A percentile compares a stretch with the other conserved stretches of the same genome.
These are phyloP conservation scores for Coniochaeta sp. DNA, from an alignment of 2,329 filamentous ascomycete genomes.

Conservation along the genomic window DNA sequence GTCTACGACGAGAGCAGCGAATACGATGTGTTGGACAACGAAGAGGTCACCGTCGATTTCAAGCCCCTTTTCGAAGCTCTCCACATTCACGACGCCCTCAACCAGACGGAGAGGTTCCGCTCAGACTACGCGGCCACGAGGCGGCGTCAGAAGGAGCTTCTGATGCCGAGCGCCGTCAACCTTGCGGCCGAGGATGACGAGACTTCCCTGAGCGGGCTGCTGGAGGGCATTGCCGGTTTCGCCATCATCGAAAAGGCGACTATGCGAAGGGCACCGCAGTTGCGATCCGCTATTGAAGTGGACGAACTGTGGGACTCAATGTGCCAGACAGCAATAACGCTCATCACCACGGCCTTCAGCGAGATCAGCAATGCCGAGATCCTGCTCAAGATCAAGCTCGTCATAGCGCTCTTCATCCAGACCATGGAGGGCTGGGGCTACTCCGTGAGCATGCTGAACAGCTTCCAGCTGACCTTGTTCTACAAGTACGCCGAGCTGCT, in stretches of 20 bases:
- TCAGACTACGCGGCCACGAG: constrained; percentile 88
- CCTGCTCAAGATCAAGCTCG: constrained; percentile 88
- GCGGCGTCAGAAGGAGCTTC: constrained; percentile 82
- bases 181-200: constrained; percentile 81
- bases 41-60: constrained; percentile 91
- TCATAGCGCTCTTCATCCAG: constrained; percentile 90
- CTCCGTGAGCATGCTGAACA: constrained; percentile 72
- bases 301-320: constrained; percentile 98
- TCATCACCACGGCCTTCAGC: constrained; percentile 73
- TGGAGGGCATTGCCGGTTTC: constrained; percentile 94
- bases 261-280: constrained; percentile 75
- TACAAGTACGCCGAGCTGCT: constrained; percentile 89
- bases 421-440: constrained; percentile 99
- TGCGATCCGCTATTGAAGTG: constrained; percentile 81
- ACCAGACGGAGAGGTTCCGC: constrained; percentile 85
- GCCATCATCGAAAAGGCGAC: constrained; percentile 94
- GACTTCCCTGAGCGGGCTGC: constrained; percentile 75
- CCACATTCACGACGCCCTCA: constrained; percentile 92
- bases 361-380: constrained; percentile 83
- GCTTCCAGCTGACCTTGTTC: constrained; percentile 81
- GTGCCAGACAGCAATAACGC: constrained; percentile 77
- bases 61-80: constrained; percentile 89
- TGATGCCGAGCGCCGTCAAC: constrained; percentile 70
- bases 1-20: constrained; percentile 94
- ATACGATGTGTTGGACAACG: constrained; percentile 91